Base-by-base conservation (phyloP, 352 stramenopile species). In the Pythium dissimile region DNA sequence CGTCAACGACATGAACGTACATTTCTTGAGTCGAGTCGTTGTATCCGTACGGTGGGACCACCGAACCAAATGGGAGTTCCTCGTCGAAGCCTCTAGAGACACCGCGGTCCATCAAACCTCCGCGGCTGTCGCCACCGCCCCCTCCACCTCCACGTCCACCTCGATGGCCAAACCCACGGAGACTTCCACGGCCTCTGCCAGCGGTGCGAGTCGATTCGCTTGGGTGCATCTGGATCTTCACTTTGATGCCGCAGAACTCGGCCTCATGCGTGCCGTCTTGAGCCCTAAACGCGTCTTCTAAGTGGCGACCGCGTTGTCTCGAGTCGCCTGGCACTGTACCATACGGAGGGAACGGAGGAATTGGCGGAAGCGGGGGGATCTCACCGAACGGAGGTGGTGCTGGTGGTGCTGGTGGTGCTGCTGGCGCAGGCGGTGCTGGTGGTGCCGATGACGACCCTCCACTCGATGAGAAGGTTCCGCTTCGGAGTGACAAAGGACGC, bases 181-280 rank as follows among this genome's bases (percentile, higher is more conserved):
- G 27, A 5, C 43, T 30, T 6, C 42, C 49, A 37, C 49, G 49
- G 2, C 43, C 20, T 15, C 31, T 23, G 28, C 24, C 20, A 24
- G 26, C 30, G 35, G 24, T 42, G 1, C 26, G 18, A 20, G 32
- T 28, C 1, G 31, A n/a, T 5, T 39, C 38, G n/a, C n/a, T n/a
- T 7, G 11, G 9, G 3, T 47, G 18, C 35, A 46, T 35, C 21
- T 56, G 31, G 4, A 65, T 38, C 9, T 39, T 47, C n/a, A 65
- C 31, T 41, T 65, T 65, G 13, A 59, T 28, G 2, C 57, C 57
- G 20, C 57, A 65, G 4, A 65, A 47, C 2, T 59, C 49, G 1
- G 59, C 12, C 23, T 65, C 57, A 13, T 43, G 57, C 2, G 44
- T 35, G 5, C 27, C 38, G 1, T 39, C 18, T 50, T 65, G 48